Evolutionary conservation across 805 yeast genomes (phyloP), one percentile per base, ranked within the genome.

Genomic region (Barnettozyma pratensis): DNA sequence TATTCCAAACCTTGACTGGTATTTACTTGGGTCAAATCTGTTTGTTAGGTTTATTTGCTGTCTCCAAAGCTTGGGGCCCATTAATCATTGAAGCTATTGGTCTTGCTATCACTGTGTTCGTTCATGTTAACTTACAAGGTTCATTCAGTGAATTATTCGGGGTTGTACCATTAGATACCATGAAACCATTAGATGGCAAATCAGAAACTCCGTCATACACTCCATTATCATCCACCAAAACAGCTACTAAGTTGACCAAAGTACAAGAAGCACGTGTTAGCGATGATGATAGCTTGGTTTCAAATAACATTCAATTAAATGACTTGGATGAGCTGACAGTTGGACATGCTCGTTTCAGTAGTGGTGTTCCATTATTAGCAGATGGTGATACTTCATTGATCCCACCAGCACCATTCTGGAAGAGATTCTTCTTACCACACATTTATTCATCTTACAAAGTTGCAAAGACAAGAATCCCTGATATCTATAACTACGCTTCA

Each of bases 11-110:
- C 1, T 76, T 92, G 63, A 83, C 83, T 37, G 99, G 99, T 49
- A 66, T 94, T 40, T 92, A 92, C 65, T 65, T 92, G 41, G 96
- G 96, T 37, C 91, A 92, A 67, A 68, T 90, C 26, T 88, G 96
- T 72, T 59, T 94, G 54, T 64, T 94, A 46, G 97, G 97, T 47
- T 67, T 94, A 48, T 91, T 89, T 63, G 87, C 80, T 14, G 95
- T 92, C 48, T 90, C 95, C 52, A 88, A 88, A 73, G 85, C 95
- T 39, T 92, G 97, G 97, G 98, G 97, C 41, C 96, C 97, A 36
- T 75, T 90, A 54, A 87, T 83, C 4, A 68, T 92, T 46, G 87
- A 86, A 64, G 82, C 80, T 2, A 73, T 91, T 45, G 72, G 85
- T 39, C 59, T 88, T 11, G 77, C 75, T 7, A 66, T 75, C 54